A percentile compares a stretch with the other conserved stretches of the same genome.
Conservation (phyloP, 331 rosid genomes). For the Quercus tomentella region DNA sequence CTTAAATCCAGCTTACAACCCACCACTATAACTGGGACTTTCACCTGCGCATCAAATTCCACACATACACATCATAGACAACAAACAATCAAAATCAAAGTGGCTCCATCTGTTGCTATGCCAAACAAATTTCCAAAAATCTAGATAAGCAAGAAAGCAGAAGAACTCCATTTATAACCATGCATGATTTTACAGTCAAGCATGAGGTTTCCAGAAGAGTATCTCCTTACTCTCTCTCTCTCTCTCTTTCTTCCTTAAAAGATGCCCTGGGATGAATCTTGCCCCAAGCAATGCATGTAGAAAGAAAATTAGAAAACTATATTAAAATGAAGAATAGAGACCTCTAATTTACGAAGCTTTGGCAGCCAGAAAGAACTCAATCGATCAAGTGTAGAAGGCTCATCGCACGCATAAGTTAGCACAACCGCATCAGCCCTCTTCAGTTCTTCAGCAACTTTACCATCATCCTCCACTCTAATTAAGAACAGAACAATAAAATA, state of each 20-base stretch:
- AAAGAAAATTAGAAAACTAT: background rate
- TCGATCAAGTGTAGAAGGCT: conserved; percentile 77
- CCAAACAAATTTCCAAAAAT: background rate
- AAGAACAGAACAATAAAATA: background rate
- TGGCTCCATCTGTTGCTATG: background rate
- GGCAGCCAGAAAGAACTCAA: conserved; percentile 93
- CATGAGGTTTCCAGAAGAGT: background rate
- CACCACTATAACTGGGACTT: conserved; percentile 93
- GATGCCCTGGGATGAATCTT: background rate
- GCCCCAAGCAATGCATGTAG: background rate
- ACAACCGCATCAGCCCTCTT: conserved; percentile 91
- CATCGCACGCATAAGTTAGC: conserved; percentile 91
- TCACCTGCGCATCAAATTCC: conserved; percentile 58
- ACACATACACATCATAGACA: conserved; percentile 13
- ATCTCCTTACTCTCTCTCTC: background rate
- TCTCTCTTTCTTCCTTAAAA: background rate
- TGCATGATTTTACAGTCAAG: background rate
- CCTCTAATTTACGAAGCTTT: conserved; percentile 88
- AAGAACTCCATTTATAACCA: background rate
- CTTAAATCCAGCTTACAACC: conserved; percentile 96
- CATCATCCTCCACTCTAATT: conserved; percentile 64
- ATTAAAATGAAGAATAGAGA: conserved; percentile 5
- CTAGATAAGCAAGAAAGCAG: background rate
- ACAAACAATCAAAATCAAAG: background rate
- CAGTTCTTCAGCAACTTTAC: conserved; percentile 88